These are phyloP conservation scores for Inga leiocalycina DNA, from an alignment of 306 rosid genomes.

Conservation along the genomic window DNA sequence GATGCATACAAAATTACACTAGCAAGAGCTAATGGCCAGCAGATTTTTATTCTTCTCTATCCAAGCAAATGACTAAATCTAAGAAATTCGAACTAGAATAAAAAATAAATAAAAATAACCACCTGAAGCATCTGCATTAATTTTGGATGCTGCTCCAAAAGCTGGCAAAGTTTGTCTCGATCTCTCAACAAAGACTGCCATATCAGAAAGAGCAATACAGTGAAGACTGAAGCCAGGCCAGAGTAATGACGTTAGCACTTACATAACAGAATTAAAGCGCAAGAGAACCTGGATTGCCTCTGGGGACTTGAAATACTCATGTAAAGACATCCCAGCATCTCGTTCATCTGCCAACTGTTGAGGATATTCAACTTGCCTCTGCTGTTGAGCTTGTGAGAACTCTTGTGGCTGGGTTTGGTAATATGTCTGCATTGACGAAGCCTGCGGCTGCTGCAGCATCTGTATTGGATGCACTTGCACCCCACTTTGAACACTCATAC, in stretches of 20 bases:
- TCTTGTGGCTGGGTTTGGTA: constrained; percentile 72
- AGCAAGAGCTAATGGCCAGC: not conserved
- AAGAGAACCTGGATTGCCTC: constrained; percentile 94
- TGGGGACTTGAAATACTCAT: constrained; percentile 90
- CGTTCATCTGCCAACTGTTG: constrained; percentile 53
- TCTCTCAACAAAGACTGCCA: constrained; percentile 91
- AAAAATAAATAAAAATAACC: constrained; percentile 25
- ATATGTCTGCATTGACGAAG: constrained; percentile 65
- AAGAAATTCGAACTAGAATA: not conserved
- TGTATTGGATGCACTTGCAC: constrained; percentile 63
- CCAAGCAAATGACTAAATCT: not conserved
- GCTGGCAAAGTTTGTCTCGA: constrained; percentile 92
- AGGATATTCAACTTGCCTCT: constrained; percentile 61
- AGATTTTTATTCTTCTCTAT: too few relatives aligned
- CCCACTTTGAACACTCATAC: constrained; percentile 56
- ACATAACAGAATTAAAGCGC: not conserved
- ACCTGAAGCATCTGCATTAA: constrained; percentile 99
- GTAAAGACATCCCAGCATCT: constrained; percentile 82
- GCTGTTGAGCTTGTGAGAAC: constrained; percentile 50
- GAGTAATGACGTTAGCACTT: not conserved
- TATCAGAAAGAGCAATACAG: constrained; percentile 31
- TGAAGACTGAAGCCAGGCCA: constrained; percentile 19
- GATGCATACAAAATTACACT: not conserved
- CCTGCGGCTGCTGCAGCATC: constrained; percentile 79
- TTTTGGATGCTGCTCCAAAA: constrained; percentile 98